These are phyloP conservation scores for Arachis monticola DNA, from an alignment of 331 rosid species.

Conservation along the genomic window DNA sequence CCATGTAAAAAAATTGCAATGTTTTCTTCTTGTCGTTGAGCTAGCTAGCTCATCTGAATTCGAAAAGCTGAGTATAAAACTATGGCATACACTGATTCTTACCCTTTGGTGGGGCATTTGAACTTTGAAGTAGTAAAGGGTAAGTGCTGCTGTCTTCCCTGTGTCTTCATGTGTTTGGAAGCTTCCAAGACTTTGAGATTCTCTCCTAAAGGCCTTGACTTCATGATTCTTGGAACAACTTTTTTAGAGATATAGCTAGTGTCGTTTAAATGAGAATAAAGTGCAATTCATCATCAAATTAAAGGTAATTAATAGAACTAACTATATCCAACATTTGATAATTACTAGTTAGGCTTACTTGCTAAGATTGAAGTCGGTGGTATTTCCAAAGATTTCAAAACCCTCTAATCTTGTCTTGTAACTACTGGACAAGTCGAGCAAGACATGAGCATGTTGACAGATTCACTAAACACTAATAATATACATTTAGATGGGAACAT, in stretches of 20 bases:
- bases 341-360: background rate
- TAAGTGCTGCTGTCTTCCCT: constrained; percentile 48
- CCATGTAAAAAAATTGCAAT: constrained; percentile 44
- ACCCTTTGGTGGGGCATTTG: constrained; percentile 64
- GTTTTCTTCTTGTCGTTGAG: constrained; percentile 55
- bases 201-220: constrained; percentile 41
- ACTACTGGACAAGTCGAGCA: constrained; percentile 55
- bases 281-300: background rate
- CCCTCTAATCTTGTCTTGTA: constrained; percentile 57
- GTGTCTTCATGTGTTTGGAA: constrained; percentile 75
- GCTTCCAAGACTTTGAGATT: constrained; percentile 66
- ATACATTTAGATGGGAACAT: constrained; percentile 48
- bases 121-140: constrained; percentile 43
- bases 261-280: background rate
- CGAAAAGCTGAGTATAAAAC: constrained; percentile 54
- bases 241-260: background rate
- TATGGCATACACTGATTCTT: constrained; percentile 56
- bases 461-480: constrained; percentile 11
- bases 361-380: constrained; percentile 33
- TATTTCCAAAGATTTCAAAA: constrained; percentile 37
- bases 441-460: constrained; percentile 69
- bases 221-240: constrained; percentile 19
- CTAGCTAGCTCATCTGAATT: constrained; percentile 35
- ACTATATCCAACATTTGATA: no score
- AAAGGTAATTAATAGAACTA: background rate